Evolutionary conservation across 148 eudicot species (phyloP), one percentile per base, ranked within the genome.

Genomic region (Chenopodium quinoa): DNA sequence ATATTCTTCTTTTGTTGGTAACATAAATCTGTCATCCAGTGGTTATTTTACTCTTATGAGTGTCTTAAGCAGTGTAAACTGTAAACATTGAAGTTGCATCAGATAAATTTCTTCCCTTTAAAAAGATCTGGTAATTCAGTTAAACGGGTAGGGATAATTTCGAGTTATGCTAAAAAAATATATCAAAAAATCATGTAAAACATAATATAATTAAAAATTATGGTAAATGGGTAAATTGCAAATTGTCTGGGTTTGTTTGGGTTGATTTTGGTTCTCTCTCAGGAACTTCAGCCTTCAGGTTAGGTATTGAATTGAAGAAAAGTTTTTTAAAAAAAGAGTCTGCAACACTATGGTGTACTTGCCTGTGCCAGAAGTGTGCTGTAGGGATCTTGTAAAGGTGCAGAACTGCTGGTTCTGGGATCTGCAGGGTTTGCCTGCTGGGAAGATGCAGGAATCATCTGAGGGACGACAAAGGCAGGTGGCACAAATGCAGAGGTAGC

Each of bases 311-410:
- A 14, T 50, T 1, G 8, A 40, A 40, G 44, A 25, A 17, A 25
- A 19, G 74, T n/a, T n/a, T n/a, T n/a, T n/a, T n/a, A 32, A 56
- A 44, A 22, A 29, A 44, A 62, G 16, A 66, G 0, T 9, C 20
- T 60, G 25, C 6, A 63, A 71, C 27, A 54, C 82, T 13, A 50
- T 32, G 58, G 25, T 68, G 71, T 44, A 80, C 91, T 73, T 89
- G 88, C 98, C 84, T 92, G 98, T 40, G 91, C 91, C 31, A 91
- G 83, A 76, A 88, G 86, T 71, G 91, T 80, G 73, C 82, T 82
- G 78, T 91, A 92, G 8, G 92, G 92, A 87, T 92, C 86, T 67
- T 73, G 91, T 69, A 85, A 67, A 66, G 90, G 84, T 48, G 76
- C 73, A 22, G 90, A 78, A 80, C 66, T 79, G 79, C 73, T 78